Evolutionary conservation across 2,329 filamentous ascomycete species (phyloP).

Genomic region (Passalora sequoiae): DNA sequence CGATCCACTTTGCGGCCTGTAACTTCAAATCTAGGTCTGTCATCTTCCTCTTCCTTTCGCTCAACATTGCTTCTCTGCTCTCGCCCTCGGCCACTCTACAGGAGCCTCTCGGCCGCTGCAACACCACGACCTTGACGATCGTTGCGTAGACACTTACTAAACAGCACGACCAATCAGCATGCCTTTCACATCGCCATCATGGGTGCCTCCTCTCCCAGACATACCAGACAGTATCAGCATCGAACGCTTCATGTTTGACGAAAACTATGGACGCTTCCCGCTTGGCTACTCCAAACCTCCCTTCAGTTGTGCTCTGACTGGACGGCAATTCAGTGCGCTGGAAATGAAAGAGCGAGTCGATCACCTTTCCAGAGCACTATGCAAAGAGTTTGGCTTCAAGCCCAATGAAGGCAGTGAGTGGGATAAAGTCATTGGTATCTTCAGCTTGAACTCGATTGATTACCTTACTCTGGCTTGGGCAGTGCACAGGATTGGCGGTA

Average conservation of each 20-base stretch:
- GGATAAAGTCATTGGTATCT: slow-evolving; percentile 74
- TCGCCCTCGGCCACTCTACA: no score
- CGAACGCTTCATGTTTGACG: slow-evolving; percentile 70
- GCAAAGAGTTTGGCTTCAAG: slow-evolving; percentile 65
- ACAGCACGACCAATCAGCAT: no score
- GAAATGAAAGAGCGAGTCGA: slow-evolving; percentile 64
- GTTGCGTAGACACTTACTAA: no score
- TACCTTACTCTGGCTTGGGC: slow-evolving; percentile 69
- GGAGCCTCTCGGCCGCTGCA: no score
- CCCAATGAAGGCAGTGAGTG: slow-evolving; percentile 68
- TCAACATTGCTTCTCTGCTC: no score
- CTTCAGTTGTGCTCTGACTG: slow-evolving; percentile 69
- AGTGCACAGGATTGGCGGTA: slow-evolving; percentile 67
- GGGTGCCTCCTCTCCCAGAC: slow-evolving; percentile 58
- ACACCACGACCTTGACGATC: no score
- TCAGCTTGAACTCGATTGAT: slow-evolving; percentile 80
- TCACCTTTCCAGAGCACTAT: slow-evolving; percentile 61
- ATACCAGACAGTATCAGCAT: slow-evolving; percentile 70
- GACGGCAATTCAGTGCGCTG: slow-evolving; percentile 58
- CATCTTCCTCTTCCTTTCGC: no score
- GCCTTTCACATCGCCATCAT: slow-evolving; percentile 57
- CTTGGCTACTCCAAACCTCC: slow-evolving; percentile 61
- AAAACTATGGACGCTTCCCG: slow-evolving; percentile 62
- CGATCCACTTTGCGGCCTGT: background rate
- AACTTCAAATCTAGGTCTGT: background rate